phyloP scores from a whole-genome alignment of 192 early-diverging fungal genomes.

The Coemansia sp. region DNA sequence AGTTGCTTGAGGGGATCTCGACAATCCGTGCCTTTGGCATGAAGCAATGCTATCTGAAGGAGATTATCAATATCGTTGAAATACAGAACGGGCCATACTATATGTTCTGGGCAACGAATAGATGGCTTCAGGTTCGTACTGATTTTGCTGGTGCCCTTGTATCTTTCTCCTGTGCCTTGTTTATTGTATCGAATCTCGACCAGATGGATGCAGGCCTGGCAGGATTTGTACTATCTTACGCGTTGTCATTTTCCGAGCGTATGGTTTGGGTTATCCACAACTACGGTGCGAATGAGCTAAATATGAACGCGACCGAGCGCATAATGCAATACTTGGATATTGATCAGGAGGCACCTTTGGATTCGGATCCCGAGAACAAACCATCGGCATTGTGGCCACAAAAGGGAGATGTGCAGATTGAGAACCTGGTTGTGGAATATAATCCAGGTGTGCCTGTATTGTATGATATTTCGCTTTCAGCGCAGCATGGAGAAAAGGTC shows the following conservation, averaged over 20 bases:
- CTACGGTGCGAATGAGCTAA: no score
- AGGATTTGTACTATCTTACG: not conserved
- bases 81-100: slow-evolving; percentile 78
- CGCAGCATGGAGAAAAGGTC: slow-evolving; percentile 73
- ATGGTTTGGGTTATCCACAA: no score
- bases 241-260: no score
- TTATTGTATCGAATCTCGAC: slow-evolving; percentile 57
- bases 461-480: slow-evolving; percentile 67
- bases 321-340: no score
- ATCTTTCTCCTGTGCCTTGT: slow-evolving; percentile 62
- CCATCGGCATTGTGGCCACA: no score
- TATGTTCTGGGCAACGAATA: slow-evolving; percentile 77
- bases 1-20: slow-evolving; percentile 69
- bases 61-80: slow-evolving; percentile 58
- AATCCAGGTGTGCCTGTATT: slow-evolving; percentile 67
- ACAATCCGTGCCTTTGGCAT: slow-evolving; percentile 78
- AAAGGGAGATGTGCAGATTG: no score
- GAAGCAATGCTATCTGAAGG: slow-evolving; percentile 59
- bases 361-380: no score
- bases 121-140: slow-evolving; percentile 79
- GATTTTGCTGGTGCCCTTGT: slow-evolving; percentile 73
- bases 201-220: slow-evolving; percentile 52
- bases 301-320: no score
- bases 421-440: slow-evolving; percentile 69
- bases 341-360: no score